Evolutionary conservation across 78 protist species (phyloP).

Genomic region (Dictyostelium capitatum): DNA sequence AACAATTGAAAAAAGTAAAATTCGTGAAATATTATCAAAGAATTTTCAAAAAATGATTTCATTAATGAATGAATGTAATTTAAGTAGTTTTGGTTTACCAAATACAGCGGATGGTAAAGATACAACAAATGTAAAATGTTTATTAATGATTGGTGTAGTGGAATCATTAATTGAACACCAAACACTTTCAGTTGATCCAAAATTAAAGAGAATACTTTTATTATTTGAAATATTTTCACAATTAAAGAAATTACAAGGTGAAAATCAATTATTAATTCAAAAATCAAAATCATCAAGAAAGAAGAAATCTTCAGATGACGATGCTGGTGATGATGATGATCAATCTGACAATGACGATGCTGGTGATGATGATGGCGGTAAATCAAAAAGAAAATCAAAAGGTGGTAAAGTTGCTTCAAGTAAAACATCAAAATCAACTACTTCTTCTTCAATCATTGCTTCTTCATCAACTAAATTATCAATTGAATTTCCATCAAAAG

Average conservation of each 20-base stretch:
- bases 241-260: not conserved
- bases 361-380: not conserved
- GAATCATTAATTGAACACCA: slow-evolving; percentile 54
- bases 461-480: not conserved
- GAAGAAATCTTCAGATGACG: not conserved
- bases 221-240: not conserved
- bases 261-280: not conserved
- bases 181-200: not conserved
- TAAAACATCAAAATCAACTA: not conserved
- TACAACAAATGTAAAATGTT: not conserved
- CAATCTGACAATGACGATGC: slow-evolving; percentile 2
- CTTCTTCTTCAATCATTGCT: not conserved
- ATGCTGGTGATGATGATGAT: slow-evolving; percentile 6
- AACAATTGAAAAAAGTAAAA: not conserved
- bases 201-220: not conserved
- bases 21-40: not conserved
- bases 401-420: too few species aligned
- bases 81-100: not conserved
- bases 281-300: not conserved
- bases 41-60: not conserved
- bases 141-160: slow-evolving; percentile 26
- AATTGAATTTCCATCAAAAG: slow-evolving; percentile 4
- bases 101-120: not conserved
- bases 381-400: not conserved
- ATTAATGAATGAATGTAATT: not conserved